These are phyloP conservation scores for Diophrys sp. DNA, from an alignment of 73 alveolate species.

Conservation along the genomic window DNA sequence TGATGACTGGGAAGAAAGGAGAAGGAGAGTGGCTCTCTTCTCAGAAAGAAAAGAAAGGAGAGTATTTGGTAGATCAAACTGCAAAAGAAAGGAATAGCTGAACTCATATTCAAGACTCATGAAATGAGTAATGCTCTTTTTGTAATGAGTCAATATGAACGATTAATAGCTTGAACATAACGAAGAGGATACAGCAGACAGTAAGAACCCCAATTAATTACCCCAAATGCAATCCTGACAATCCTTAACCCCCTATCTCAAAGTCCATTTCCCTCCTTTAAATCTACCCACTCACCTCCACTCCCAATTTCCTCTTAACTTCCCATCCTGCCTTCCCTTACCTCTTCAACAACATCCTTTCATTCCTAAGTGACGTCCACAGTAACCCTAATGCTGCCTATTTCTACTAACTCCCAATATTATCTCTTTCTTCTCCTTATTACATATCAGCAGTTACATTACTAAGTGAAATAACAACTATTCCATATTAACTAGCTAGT, in stretches of 20 bases:
- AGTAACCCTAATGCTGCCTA: constrained; percentile 47
- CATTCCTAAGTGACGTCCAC: constrained; percentile 55
- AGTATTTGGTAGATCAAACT: too few relatives aligned
- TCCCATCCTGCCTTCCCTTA: background rate
- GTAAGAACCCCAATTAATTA: background rate
- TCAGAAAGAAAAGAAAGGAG: too few relatives aligned
- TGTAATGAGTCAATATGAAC: too few relatives aligned
- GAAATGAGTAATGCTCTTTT: too few relatives aligned
- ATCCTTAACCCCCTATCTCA: constrained; percentile 19
- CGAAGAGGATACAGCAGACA: too few relatives aligned
- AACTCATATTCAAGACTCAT: too few relatives aligned
- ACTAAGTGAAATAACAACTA: constrained; percentile 34
- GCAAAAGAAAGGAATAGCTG: too few relatives aligned
- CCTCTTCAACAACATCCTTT: constrained; percentile 42
- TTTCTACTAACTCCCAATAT: background rate
- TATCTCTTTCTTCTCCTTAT: background rate
- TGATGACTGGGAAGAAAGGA: too few relatives aligned
- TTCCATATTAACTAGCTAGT: constrained; percentile 27
- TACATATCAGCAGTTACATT: constrained; percentile 48
- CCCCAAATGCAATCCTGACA: constrained; percentile 19
- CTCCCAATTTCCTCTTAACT: constrained; percentile 21
- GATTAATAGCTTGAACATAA: too few relatives aligned
- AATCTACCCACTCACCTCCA: constrained; percentile 30
- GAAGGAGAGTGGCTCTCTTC: too few relatives aligned
- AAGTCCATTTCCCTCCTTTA: constrained; percentile 25